Base-by-base conservation (phyloP, 2,329 filamentous ascomycete genomes). In the Fusarium bactridioides region DNA sequence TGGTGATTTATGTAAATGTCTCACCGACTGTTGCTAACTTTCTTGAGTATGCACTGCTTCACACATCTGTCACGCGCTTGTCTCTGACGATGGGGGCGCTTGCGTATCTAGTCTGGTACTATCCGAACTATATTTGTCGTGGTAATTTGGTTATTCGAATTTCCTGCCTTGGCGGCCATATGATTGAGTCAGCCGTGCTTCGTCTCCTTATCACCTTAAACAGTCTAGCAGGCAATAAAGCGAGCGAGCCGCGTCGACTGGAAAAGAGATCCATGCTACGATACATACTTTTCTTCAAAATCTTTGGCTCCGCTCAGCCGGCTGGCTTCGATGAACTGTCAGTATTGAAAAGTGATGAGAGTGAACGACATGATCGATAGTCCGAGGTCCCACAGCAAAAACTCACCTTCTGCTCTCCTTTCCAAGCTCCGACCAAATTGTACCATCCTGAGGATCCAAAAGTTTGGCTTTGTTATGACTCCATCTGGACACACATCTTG, bases 131-230 rank as follows among this genome's bases (percentile, higher is more conserved):
- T 60, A 55, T 43, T 56, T 43, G 47, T 18, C 25, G 65, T 50
- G 40, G 44, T 44, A 62, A 72, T 59, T 73, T 61, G 47, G 54
- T 50, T 61, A 48, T 57, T 45, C 50, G 44, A 31, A 59, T 51
- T 38, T 45, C 38, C 38, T 56, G 37, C 23, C 53, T 67, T 62
- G 56, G 29, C 54, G 23, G 38, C 43, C 47, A 38, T n/a, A 44
- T 33, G n/a, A 38, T 51, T 62, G 74, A 76, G 62, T 75, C 69
- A 76, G 69, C 69, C 54, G 23, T 57, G 19, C 31, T 61, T 62
- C 61, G 59, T 27, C 47, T 54, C 57, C 51, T 63, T 62, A 27
- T 62, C 43, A 51, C 50, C 23, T 12, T 38, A 12, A 35, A 33
- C 25, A 38, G 47, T n/a, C 54, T 53, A 44, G 57, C 35, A 31